A percentile compares a stretch with the other conserved stretches of the same genome.
phyloP scores from a whole-genome alignment of 2,329 filamentous ascomycete genomes.

The Aspergillus nomiae region DNA sequence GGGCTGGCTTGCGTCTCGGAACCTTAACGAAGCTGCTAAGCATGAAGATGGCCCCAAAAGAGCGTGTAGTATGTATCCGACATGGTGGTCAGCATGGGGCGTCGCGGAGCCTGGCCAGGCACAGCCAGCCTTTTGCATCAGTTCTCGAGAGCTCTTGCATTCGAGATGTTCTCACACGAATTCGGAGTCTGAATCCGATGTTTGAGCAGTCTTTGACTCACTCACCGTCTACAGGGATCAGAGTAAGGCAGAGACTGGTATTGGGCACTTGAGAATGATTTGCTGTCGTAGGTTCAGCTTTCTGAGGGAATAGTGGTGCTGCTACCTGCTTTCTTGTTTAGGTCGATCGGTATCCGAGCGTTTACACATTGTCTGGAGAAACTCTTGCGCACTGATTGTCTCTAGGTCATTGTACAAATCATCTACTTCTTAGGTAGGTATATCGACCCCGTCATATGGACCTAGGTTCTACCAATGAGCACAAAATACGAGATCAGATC shows the following conservation, averaged over 20 bases:
- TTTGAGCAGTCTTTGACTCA: background rate
- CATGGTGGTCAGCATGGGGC: conserved; percentile 4
- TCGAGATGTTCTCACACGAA: background rate
- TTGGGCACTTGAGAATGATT: background rate
- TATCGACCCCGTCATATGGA: background rate
- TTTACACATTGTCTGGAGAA: background rate
- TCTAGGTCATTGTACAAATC: background rate
- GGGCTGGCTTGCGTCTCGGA: background rate
- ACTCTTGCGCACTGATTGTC: background rate
- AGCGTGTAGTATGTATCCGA: conserved; percentile 2
- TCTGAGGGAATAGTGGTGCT: background rate
- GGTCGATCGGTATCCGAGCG: background rate
- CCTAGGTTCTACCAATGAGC: background rate
- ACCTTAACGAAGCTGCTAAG: background rate
- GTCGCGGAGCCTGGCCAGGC: background rate
- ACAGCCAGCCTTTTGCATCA: background rate
- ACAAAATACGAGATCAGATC: background rate
- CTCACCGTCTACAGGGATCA: background rate
- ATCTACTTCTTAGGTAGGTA: background rate
- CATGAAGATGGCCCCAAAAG: background rate
- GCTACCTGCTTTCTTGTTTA: background rate
- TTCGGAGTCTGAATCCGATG: background rate
- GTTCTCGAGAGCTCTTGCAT: background rate
- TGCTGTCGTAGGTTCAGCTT: background rate
- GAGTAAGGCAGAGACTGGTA: background rate